Conservation (phyloP, 257 asterid species). For the Solanum paucissectum region DNA sequence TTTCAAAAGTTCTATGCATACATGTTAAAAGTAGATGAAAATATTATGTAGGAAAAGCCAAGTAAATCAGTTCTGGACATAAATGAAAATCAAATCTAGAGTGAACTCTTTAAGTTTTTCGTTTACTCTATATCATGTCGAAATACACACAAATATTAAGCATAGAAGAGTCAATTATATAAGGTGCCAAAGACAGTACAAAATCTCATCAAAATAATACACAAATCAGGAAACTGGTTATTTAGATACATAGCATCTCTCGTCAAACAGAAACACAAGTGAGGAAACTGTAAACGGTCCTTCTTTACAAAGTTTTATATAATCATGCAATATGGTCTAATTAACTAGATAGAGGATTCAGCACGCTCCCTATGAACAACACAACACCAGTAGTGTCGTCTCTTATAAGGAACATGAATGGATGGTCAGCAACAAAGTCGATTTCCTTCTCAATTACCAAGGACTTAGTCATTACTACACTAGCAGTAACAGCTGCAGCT, state of each 20-base stretch:
- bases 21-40: too few relatives aligned
- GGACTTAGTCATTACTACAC: fast-evolving
- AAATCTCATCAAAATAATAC: too few relatives aligned
- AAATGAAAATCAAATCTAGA: too few relatives aligned
- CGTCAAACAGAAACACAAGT: not conserved
- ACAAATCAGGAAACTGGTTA: too few relatives aligned
- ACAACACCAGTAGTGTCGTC: constrained; percentile 17
- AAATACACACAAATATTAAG: too few relatives aligned
- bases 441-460: not conserved
- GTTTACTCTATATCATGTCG: too few relatives aligned
- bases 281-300: not conserved
- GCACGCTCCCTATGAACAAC: constrained; percentile 17
- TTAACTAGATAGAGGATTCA: constrained; percentile 11
- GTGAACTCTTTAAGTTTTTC: too few relatives aligned
- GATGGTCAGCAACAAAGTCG: constrained; percentile 28
- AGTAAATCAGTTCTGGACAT: too few relatives aligned
- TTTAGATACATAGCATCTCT: not conserved
- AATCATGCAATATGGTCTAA: not conserved
- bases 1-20: too few relatives aligned
- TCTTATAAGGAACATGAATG: constrained; percentile 21
- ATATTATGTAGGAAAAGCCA: too few relatives aligned
- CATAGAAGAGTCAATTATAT: too few relatives aligned
- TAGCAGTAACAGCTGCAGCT: constrained; percentile 18
- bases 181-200: too few relatives aligned
- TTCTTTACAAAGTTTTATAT: not conserved